A percentile compares a stretch with the other conserved stretches of the same genome.
Evolutionary conservation across 2,329 filamentous ascomycete species (phyloP).

Genomic region (Penicillium rolfsii): DNA sequence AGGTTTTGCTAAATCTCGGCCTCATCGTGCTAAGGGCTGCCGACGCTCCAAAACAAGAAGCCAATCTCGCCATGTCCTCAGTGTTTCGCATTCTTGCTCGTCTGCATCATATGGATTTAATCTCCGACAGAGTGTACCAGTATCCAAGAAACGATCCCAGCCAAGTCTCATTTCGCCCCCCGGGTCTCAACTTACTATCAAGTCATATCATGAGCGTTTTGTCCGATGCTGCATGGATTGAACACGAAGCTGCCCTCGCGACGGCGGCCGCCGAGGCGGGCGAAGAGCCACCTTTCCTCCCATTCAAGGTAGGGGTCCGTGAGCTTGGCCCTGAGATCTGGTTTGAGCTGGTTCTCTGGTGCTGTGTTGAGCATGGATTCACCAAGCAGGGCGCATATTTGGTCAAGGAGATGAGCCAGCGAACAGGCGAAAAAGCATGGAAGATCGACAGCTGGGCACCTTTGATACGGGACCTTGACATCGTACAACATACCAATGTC

Average conservation of each 20-base stretch:
- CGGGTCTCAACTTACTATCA: slow-evolving; percentile 49
- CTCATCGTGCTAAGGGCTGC: slow-evolving; percentile 48
- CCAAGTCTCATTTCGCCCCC: slow-evolving; percentile 43
- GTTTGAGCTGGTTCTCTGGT: slow-evolving; percentile 56
- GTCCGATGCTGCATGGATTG: slow-evolving; percentile 52
- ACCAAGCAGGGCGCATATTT: slow-evolving; percentile 47
- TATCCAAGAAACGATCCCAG: slow-evolving; percentile 36
- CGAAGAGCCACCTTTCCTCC: slow-evolving; percentile 43
- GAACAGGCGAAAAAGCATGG: slow-evolving; percentile 40
- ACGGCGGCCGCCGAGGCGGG: slow-evolving; percentile 43
- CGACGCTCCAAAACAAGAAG: slow-evolving; percentile 39
- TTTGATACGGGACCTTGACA: slow-evolving; percentile 32
- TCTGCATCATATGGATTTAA: slow-evolving; percentile 49
- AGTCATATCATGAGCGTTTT: slow-evolving; percentile 52
- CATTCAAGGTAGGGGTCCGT: slow-evolving; percentile 46
- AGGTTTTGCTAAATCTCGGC: slow-evolving; percentile 46
- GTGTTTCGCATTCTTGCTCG: slow-evolving; percentile 51
- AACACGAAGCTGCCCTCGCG: slow-evolving; percentile 44
- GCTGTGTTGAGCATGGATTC: slow-evolving; percentile 53
- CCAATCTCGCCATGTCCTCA: slow-evolving; percentile 47
- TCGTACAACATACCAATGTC: slow-evolving; percentile 41
- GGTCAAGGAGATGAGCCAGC: slow-evolving; percentile 38
- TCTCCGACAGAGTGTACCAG: slow-evolving; percentile 50
- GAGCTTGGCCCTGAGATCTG: slow-evolving; percentile 53
- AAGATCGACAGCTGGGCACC: slow-evolving; percentile 47